Percentiles rank a stretch among this genome's conserved stretches.
These are phyloP conservation scores for Phaffomyces thermotolerans DNA, from an alignment of 805 yeast genomes.

Conservation along the genomic window DNA sequence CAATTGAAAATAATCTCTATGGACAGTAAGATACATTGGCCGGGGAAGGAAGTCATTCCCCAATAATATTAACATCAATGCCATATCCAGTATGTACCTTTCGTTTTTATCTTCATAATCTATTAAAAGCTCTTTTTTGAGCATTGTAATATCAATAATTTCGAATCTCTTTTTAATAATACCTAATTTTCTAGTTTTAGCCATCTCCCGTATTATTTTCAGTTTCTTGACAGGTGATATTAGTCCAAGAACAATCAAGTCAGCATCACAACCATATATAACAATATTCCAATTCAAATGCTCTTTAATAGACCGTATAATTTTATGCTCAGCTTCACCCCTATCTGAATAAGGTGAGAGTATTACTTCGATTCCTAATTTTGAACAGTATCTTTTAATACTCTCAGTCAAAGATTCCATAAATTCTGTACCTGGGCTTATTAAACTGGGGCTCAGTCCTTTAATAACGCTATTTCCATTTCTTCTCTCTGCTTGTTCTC, in stretches of 20 bases:
- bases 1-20: slow-evolving; percentile 51
- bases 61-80: slow-evolving; percentile 77
- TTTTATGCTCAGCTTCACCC: slow-evolving; percentile 97
- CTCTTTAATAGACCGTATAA: slow-evolving; percentile 77
- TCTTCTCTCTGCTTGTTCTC: slow-evolving; percentile 89
- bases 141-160: slow-evolving; percentile 60
- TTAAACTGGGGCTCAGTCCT: slow-evolving; percentile 77
- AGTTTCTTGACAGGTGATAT: slow-evolving; percentile 82
- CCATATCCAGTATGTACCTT: slow-evolving; percentile 64
- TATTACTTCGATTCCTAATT: slow-evolving; percentile 62
- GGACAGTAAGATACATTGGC: slow-evolving; percentile 77
- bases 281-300: slow-evolving; percentile 73
- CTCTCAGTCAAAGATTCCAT: slow-evolving; percentile 75
- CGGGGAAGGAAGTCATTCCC: slow-evolving; percentile 96
- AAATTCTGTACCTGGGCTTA: slow-evolving; percentile 93
- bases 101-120: slow-evolving; percentile 32
- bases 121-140: slow-evolving; percentile 68
- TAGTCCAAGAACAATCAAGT: slow-evolving; percentile 82
- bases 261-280: slow-evolving; percentile 91
- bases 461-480: slow-evolving; percentile 76
- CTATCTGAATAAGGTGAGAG: slow-evolving; percentile 88
- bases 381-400: slow-evolving; percentile 67
- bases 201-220: slow-evolving; percentile 67
- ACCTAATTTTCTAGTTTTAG: slow-evolving; percentile 41
- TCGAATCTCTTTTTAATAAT: slow-evolving; percentile 56